Percentiles rank a stretch among this genome's conserved stretches.
These are phyloP conservation scores for Mollisiaceae sp. DNA, from an alignment of 2,329 filamentous ascomycete genomes.

Conservation along the genomic window DNA sequence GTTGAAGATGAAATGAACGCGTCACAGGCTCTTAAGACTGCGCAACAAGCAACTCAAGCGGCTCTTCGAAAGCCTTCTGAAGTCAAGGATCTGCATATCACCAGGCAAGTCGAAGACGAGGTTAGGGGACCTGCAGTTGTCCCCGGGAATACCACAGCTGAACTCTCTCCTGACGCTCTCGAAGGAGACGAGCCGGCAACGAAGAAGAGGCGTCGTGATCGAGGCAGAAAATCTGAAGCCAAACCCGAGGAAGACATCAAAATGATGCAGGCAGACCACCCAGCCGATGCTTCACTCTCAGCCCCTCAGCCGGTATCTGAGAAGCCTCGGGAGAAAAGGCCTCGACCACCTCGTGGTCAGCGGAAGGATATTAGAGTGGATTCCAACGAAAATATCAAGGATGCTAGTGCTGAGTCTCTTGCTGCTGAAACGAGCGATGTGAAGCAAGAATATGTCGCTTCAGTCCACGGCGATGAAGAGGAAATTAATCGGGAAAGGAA, in stretches of 20 bases:
- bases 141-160: background rate
- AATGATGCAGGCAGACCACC: background rate
- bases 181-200: constrained; percentile 5
- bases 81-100: no score
- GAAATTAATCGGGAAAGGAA: background rate
- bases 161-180: background rate
- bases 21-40: background rate
- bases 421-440: background rate
- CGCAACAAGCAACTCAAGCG: background rate
- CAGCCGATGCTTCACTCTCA: background rate
- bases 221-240: constrained; percentile 13
- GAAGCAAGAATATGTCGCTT: background rate
- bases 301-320: background rate
- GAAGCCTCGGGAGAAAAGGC: constrained; percentile 1
- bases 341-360: constrained; percentile 3
- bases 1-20: constrained; percentile 11
- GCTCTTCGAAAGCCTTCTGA: no score
- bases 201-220: constrained; percentile 19
- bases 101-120: no score
- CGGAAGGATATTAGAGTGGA: background rate
- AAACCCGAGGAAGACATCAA: background rate
- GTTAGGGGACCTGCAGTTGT: no score
- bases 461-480: background rate
- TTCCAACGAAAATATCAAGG: background rate
- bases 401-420: background rate